Percentiles rank a stretch among this genome's conserved stretches.
Conservation (phyloP, 352 stramenopile species). For the Globisporangium ultimum region DNA sequence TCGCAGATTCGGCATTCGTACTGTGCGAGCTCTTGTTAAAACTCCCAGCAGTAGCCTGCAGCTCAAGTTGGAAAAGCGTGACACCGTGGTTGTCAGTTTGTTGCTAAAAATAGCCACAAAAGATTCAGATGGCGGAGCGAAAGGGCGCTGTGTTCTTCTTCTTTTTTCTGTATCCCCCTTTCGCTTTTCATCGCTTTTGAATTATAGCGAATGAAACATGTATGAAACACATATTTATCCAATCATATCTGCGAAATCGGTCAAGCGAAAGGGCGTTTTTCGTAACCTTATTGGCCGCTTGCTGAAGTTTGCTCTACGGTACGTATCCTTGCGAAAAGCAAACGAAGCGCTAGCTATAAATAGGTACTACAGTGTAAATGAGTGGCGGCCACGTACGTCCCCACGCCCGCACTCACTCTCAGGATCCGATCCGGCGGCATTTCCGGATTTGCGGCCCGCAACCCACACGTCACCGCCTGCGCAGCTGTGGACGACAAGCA, state of each 20-base stretch:
- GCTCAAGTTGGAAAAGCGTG: neutral
- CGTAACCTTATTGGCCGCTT: neutral
- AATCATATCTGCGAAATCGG: slow-evolving; percentile 5
- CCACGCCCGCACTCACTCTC: no score
- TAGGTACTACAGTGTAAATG: neutral
- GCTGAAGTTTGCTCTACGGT: slow-evolving; percentile 3
- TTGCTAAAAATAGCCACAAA: slow-evolving; percentile 2
- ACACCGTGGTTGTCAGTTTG: slow-evolving; percentile 7
- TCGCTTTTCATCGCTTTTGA: no score
- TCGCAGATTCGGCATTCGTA: neutral
- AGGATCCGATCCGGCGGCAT: neutral
- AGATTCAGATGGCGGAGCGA: slow-evolving; percentile 10
- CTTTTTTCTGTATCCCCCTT: neutral
- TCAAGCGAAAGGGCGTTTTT: slow-evolving; percentile 15
- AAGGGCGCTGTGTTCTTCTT: neutral
- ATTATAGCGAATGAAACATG: slow-evolving; percentile 1
- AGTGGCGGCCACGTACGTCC: slow-evolving; percentile 13
- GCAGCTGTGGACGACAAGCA: slow-evolving; percentile 11
- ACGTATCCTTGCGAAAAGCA: neutral
- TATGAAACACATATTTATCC: neutral
- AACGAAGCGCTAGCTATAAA: slow-evolving; percentile 6
- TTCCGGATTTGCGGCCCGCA: slow-evolving; percentile 10
- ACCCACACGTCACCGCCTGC: slow-evolving; percentile 5
- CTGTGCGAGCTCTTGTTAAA: neutral
- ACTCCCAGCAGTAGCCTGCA: neutral